These are phyloP conservation scores for Umbelopsis vinacea DNA, from an alignment of 192 early-diverging fungal genomes.

Conservation along the genomic window DNA sequence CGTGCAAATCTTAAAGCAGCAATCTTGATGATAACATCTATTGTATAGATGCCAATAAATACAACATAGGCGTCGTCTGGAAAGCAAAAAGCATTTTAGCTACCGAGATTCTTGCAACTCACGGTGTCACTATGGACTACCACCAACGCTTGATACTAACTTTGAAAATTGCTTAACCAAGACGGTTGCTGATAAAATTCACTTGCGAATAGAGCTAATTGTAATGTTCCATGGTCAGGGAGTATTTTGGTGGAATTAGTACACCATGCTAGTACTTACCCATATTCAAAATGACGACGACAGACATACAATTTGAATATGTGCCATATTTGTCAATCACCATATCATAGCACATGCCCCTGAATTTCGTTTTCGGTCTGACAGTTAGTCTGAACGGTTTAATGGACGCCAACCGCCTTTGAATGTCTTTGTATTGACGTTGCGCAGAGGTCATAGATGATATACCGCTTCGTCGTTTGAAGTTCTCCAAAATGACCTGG, in stretches of 20 bases:
- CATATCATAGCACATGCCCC: constrained; percentile 25
- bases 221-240: not conserved
- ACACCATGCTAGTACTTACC: not conserved
- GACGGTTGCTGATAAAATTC: constrained; percentile 12
- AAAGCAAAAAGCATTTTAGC: not conserved
- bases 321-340: constrained; percentile 19
- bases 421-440: constrained; percentile 33
- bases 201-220: constrained; percentile 25
- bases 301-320: constrained; percentile 5
- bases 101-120: no score
- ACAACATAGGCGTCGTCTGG: constrained; percentile 4
- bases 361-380: not conserved
- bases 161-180: constrained; percentile 23
- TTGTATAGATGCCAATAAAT: constrained; percentile 15
- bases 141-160: not conserved
- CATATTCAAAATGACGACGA: constrained; percentile 22
- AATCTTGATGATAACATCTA: constrained; percentile 23
- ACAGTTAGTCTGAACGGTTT: constrained; percentile 23
- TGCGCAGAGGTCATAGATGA: constrained; percentile 32
- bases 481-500: constrained; percentile 35
- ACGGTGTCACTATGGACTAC: no score
- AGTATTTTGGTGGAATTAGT: no score
- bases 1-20: constrained; percentile 7
- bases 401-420: constrained; percentile 20
- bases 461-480: constrained; percentile 37